phyloP scores from a whole-genome alignment of 495 filamentous ascomycete species.

The Cercophora newfieldiana region DNA sequence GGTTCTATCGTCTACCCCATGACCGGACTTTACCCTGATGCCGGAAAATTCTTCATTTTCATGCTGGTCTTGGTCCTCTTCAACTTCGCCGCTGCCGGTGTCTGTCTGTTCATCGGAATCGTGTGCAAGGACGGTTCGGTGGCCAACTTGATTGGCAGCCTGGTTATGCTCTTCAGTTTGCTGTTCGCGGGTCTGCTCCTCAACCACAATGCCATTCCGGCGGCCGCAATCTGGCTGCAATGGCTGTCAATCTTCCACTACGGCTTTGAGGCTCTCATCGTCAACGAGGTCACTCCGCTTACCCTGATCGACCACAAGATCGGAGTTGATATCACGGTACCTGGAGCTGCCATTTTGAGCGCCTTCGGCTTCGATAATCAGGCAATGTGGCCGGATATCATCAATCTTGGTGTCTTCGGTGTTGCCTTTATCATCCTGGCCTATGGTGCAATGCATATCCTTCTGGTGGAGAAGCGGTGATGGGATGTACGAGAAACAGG shows the following conservation, averaged over 20 bases:
- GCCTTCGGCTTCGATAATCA: constrained; percentile 86
- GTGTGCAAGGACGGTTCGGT: constrained; percentile 89
- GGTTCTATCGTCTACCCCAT: constrained; percentile 98
- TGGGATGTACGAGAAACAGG: neutral
- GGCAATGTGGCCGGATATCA: constrained; percentile 82
- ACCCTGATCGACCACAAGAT: constrained; percentile 90
- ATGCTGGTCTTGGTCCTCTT: constrained; percentile 91
- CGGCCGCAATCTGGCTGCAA: constrained; percentile 83
- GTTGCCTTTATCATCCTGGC: constrained; percentile 83
- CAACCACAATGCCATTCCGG: constrained; percentile 90
- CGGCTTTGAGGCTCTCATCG: constrained; percentile 92
- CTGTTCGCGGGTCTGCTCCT: constrained; percentile 91
- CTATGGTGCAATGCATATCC: constrained; percentile 88
- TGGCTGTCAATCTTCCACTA: constrained; percentile 99
- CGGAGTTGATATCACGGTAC: constrained; percentile 93
- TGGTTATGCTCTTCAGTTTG: constrained; percentile 97
- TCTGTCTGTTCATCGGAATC: constrained; percentile 96
- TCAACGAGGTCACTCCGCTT: constrained; percentile 94
- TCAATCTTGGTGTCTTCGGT: constrained; percentile 79
- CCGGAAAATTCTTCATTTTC: constrained; percentile 85
- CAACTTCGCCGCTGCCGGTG: constrained; percentile 88
- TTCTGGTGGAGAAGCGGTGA: constrained; percentile 83
- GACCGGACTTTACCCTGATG: constrained; percentile 84
- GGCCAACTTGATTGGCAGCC: constrained; percentile 88
- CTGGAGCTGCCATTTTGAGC: constrained; percentile 89